Evolutionary conservation across 2,329 filamentous ascomycete species (phyloP).

Genomic region (Epichloe gansuensis): DNA sequence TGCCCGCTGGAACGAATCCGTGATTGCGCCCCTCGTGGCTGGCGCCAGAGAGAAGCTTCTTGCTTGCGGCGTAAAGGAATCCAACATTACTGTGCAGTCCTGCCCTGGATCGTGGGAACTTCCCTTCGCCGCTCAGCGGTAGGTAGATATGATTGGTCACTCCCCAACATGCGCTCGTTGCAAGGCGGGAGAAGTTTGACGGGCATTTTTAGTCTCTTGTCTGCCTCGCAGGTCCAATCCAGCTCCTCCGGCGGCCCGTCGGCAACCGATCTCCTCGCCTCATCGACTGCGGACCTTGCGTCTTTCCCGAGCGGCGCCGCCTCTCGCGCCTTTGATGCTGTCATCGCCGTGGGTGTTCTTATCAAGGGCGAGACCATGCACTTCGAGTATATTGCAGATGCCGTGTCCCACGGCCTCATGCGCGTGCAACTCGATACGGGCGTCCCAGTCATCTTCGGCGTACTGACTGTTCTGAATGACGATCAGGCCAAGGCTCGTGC

Average conservation of each 20-base stretch:
- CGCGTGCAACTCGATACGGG: conserved; percentile 80
- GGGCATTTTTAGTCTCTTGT: conserved; percentile 50
- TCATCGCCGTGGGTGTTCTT: conserved; percentile 88
- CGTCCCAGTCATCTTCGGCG: conserved; percentile 81
- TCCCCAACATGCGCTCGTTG: too few species aligned
- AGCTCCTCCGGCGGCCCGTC: conserved; percentile 48
- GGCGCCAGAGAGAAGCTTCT: conserved; percentile 70
- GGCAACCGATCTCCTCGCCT: conserved; percentile 64
- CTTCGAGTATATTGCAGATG: conserved; percentile 95
- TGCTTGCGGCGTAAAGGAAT: conserved; percentile 66
- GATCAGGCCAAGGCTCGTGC: conserved; percentile 79
- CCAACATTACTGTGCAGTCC: conserved; percentile 79
- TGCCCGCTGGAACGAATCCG: conserved; percentile 82
- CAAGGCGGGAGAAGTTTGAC: too few species aligned
- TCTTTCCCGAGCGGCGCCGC: conserved; percentile 27
- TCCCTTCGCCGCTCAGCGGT: conserved; percentile 80
- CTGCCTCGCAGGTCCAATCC: conserved; percentile 75
- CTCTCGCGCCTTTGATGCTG: conserved; percentile 71
- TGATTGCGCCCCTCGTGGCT: conserved; percentile 74
- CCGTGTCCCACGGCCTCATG: conserved; percentile 87
- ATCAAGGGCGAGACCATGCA: conserved; percentile 99
- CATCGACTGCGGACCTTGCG: conserved; percentile 54
- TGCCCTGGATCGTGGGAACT: conserved; percentile 94
- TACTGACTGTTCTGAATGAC: conserved; percentile 79
- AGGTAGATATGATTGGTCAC: conserved; percentile 11